Base-by-base conservation (phyloP, 441 rosid genomes). In the Sinapis alba region DNA sequence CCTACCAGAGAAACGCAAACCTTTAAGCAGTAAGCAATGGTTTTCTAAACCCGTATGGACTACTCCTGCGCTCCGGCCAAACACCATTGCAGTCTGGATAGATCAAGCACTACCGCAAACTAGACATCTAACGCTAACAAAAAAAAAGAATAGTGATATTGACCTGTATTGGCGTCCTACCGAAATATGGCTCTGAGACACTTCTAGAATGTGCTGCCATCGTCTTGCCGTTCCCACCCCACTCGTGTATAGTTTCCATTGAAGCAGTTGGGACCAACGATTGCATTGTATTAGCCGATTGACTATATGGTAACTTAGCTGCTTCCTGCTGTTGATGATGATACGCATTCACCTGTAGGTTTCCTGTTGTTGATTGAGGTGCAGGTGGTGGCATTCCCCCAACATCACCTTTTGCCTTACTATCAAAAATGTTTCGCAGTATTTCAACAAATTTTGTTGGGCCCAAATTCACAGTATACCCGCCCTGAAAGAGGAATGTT, bases 401-500 rank as follows among this genome's bases (percentile, higher is more conserved):
- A 82, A 85, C 89, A 79, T 84, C 89, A 82, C 85, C 85, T 62
- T 81, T 76, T 28, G 90, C 88, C 19, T 87, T 86, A 75, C 83
- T 85, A 74, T 87, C 80, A 76, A 96, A 76, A 82, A 96, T 86
- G 83, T 89, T 92, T 26, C 86, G 96, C 81, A 96, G 74, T 78
- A 86, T 88, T 45, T 97, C 97, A 7, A 93, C 93, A 28, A 96
- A 60, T 84, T 90, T 93, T 62, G 81, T 90, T 18, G 98, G 93
- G 76, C 92, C 94, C 84, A 88, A 79, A 86, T 90, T 93, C 61
- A 85, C 80, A 68, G 83, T 70, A 79, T 84, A 93, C 65, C 97
- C 98, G 43, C 99, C 94, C 98, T 93, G 90, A 81, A 72, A 79
- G 28, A 82, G 36, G 21, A 58, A 68, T 65, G 75, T 59, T 43